Percentiles rank a stretch among this genome's conserved stretches.
phyloP scores from a whole-genome alignment of 257 asterid genomes.

The Lithospermum erythrorhizon region DNA sequence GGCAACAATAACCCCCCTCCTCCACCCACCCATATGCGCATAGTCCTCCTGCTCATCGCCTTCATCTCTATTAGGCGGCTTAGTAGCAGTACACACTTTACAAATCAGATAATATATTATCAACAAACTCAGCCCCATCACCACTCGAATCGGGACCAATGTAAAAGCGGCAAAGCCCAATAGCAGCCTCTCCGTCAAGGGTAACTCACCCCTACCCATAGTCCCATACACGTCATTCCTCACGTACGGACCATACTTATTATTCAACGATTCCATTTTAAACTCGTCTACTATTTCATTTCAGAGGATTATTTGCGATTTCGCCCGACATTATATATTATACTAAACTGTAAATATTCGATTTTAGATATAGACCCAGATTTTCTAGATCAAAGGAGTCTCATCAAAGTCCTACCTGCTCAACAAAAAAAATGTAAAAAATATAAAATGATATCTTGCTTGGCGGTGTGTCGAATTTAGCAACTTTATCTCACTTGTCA shows the following conservation, averaged over 20 bases:
- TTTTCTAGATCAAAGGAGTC: no score
- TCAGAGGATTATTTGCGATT: no score
- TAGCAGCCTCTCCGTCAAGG: slow-evolving; percentile 47
- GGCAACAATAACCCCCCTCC: slow-evolving; percentile 58
- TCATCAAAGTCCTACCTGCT: no score
- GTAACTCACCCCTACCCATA: slow-evolving; percentile 66
- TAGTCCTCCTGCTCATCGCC: slow-evolving; percentile 75
- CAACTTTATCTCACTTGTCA: no score
- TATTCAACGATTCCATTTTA: no score
- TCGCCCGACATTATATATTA: no score
- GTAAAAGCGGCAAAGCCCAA: slow-evolving; percentile 48
- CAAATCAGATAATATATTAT: slow-evolving; percentile 70
- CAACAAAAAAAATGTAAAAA: no score
- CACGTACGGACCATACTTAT: slow-evolving; percentile 57
- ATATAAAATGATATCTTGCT: no score
- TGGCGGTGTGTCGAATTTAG: no score
- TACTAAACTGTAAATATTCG: no score
- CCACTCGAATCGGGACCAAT: slow-evolving; percentile 56
- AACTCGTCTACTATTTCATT: no score
- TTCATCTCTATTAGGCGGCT: slow-evolving; percentile 53
- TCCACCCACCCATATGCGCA: slow-evolving; percentile 85
- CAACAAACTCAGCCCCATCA: slow-evolving; percentile 32
- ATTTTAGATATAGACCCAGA: no score
- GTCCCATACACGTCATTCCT: slow-evolving; percentile 67
- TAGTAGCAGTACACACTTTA: slow-evolving; percentile 61